A percentile compares a stretch with the other conserved stretches of the same genome.
phyloP scores from a whole-genome alignment of 2,329 filamentous ascomycete genomes.

The Periglandula ipomoeae region DNA sequence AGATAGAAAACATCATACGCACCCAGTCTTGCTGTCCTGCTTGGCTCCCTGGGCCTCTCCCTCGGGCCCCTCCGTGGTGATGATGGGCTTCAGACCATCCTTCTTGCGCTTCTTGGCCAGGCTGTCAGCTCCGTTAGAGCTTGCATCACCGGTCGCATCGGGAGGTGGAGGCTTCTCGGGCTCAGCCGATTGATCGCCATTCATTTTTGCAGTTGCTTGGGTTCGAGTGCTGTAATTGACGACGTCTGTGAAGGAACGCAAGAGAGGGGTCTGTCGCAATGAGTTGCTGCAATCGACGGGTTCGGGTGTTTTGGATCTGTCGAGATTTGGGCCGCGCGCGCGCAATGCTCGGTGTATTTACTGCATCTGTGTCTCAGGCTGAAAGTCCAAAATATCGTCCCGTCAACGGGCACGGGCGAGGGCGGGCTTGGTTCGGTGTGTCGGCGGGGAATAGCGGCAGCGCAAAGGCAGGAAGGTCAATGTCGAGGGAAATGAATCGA shows the following conservation, averaged over 20 bases:
- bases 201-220: slow-evolving; percentile 14
- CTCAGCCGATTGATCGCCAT: slow-evolving; percentile 21
- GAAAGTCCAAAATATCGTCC: slow-evolving; percentile 1
- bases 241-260: neutral
- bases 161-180: slow-evolving; percentile 19
- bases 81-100: slow-evolving; percentile 64
- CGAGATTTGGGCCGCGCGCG: slow-evolving; percentile 1
- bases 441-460: neutral
- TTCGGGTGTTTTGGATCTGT: neutral
- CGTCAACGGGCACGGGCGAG: neutral
- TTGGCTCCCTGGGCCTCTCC: neutral
- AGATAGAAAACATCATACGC: slow-evolving; percentile 16
- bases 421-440: neutral
- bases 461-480: neutral
- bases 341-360: neutral
- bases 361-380: slow-evolving; percentile 2
- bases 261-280: neutral
- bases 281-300: neutral
- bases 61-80: slow-evolving; percentile 49
- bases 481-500: neutral
- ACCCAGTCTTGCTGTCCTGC: slow-evolving; percentile 27
- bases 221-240: neutral
- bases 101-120: slow-evolving; percentile 63
- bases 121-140: slow-evolving; percentile 21
- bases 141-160: slow-evolving; percentile 9